Conservation (phyloP, 1,139 yeast species). For the Lizanozyma gosingica region DNA sequence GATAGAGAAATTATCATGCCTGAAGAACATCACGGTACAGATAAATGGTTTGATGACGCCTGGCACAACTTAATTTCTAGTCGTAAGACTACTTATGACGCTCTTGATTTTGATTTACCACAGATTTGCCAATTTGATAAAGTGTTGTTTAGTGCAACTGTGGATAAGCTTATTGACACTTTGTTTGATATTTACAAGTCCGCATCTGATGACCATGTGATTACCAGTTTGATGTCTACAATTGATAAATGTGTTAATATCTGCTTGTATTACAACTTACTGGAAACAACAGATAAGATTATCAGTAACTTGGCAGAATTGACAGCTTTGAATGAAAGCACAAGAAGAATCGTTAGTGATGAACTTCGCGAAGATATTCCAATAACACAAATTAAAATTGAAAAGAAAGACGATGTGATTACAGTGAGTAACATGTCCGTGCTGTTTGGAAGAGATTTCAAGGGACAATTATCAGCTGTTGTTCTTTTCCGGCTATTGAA, state of each 20-base stretch:
- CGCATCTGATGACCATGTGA: slow-evolving; percentile 85
- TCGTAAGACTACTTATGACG: slow-evolving; percentile 22
- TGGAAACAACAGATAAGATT: slow-evolving; percentile 54
- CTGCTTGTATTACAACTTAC: slow-evolving; percentile 55
- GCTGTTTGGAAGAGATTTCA: slow-evolving; percentile 81
- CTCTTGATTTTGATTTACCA: slow-evolving; percentile 14
- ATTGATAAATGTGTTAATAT: slow-evolving; percentile 77
- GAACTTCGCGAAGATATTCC: slow-evolving; percentile 16
- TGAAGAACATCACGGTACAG: slow-evolving; percentile 85
- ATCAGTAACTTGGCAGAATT: slow-evolving; percentile 54
- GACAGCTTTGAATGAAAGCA: slow-evolving; percentile 41
- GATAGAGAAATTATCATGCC: slow-evolving; percentile 94
- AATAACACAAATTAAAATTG: slow-evolving; percentile 24
- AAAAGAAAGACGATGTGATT: slow-evolving; percentile 43
- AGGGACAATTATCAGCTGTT: slow-evolving; percentile 83
- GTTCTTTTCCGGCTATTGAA: slow-evolving; percentile 73
- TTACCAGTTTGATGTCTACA: slow-evolving; percentile 78
- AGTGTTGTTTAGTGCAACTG: slow-evolving; percentile 55
- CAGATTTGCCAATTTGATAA: slow-evolving; percentile 49
- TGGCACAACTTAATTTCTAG: slow-evolving; percentile 80
- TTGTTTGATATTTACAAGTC: slow-evolving; percentile 71
- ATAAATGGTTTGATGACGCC: slow-evolving; percentile 85
- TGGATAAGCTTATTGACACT: slow-evolving; percentile 57
- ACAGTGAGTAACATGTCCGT: slow-evolving; percentile 79
- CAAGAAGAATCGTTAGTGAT: slow-evolving; percentile 9